A percentile compares a stretch with the other conserved stretches of the same genome.
Evolutionary conservation across 768 basidiomycete genomes (phyloP).

Genomic region (Russula emetica): DNA sequence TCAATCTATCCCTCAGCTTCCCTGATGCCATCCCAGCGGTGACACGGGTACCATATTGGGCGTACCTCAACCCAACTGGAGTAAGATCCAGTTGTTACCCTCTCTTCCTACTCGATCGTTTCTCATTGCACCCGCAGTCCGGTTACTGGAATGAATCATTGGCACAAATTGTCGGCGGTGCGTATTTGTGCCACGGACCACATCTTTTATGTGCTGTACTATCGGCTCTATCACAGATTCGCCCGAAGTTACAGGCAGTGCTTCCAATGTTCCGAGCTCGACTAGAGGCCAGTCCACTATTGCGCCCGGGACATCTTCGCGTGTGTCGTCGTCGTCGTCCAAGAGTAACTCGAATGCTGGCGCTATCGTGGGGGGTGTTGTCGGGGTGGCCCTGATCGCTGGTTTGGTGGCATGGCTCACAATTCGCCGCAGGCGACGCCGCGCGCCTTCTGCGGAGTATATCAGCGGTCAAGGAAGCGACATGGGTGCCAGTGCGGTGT

Average conservation of each 20-base stretch:
- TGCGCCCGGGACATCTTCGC: background rate
- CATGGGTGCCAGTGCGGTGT: background rate
- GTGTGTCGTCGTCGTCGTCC: background rate
- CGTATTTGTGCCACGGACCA: background rate
- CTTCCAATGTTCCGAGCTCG: background rate
- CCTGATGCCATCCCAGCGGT: slow-evolving; percentile 37
- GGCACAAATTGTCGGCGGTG: slow-evolving; percentile 1
- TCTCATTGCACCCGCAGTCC: background rate
- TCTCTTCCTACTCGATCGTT: background rate
- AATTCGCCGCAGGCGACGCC: slow-evolving; percentile 31
- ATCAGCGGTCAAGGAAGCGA: background rate
- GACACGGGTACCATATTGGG: slow-evolving; percentile 48
- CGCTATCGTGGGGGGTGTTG: slow-evolving; percentile 61
- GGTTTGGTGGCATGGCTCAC: slow-evolving; percentile 41
- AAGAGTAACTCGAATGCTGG: slow-evolving; percentile 39
- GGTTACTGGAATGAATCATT: slow-evolving; percentile 4
- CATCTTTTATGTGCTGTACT: background rate
- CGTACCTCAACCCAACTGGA: slow-evolving; percentile 42
- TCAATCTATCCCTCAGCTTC: slow-evolving; percentile 9
- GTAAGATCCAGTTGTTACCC: slow-evolving; percentile 30
- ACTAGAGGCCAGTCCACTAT: background rate
- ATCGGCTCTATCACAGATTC: background rate
- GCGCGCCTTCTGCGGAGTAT: slow-evolving; percentile 28
- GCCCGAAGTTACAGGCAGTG: slow-evolving; percentile 13
- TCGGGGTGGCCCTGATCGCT: slow-evolving; percentile 47